A percentile compares a stretch with the other conserved stretches of the same genome.
These are phyloP conservation scores for Aspergillus baeticus DNA, from an alignment of 495 filamentous ascomycete species.

Conservation along the genomic window DNA sequence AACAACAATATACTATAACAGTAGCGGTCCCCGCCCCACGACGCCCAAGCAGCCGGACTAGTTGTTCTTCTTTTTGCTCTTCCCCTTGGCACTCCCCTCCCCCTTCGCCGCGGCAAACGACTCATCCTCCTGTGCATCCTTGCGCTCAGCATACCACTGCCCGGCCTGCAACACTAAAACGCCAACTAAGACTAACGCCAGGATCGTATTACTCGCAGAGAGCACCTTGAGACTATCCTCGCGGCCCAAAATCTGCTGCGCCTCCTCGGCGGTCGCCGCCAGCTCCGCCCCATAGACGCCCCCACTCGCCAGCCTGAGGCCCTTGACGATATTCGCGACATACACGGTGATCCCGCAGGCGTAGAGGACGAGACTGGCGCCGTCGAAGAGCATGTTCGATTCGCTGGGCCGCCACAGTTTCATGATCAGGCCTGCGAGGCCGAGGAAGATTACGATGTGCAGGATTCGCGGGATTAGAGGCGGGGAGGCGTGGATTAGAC, in stretches of 20 bases:
- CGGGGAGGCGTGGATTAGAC: constrained; percentile 80
- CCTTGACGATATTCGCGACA: constrained; percentile 91
- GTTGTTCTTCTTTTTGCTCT: constrained; percentile 15
- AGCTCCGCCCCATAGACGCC: constrained; percentile 51
- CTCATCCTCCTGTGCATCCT: constrained; percentile 79
- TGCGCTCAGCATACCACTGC: constrained; percentile 97
- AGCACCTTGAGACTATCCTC: constrained; percentile 89
- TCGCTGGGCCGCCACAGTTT: constrained; percentile 93
- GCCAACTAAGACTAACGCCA: constrained; percentile 86
- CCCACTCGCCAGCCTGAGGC: constrained; percentile 71
- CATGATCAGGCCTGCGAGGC: constrained; percentile 83
- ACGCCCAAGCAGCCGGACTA: background rate
- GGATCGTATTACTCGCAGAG: constrained; percentile 92
- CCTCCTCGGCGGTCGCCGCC: constrained; percentile 19
- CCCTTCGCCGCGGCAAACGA: constrained; percentile 34
- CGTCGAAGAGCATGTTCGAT: constrained; percentile 95
- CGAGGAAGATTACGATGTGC: constrained; percentile 86
- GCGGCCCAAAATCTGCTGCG: constrained; percentile 52
- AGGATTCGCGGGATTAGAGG: constrained; percentile 89
- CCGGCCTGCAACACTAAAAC: constrained; percentile 93
- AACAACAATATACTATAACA: background rate
- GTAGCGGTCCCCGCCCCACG: background rate
- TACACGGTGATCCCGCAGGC: constrained; percentile 90
- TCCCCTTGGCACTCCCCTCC: background rate
- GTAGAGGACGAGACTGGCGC: constrained; percentile 86